Conservation (phyloP, 176 grass and related monocot species). For the Zea luxurians region DNA sequence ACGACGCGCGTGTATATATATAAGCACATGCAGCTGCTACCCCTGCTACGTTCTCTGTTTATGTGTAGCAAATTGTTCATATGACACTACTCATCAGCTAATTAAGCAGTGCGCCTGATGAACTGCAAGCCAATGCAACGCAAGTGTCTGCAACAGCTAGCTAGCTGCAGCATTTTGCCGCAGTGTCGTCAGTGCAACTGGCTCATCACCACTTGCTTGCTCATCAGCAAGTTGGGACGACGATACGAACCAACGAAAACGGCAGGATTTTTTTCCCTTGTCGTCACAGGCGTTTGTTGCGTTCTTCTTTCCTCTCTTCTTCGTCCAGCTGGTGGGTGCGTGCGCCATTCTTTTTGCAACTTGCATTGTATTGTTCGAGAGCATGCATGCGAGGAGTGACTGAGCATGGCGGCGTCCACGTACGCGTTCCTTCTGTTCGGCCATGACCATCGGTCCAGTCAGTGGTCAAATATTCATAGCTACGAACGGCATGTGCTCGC, state of each 20-base stretch:
- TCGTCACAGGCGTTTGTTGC: neutral
- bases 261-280: neutral
- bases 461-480: slow-evolving; percentile 29
- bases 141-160: neutral
- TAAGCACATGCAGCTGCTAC: neutral
- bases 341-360: neutral
- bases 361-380: neutral
- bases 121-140: too few relatives aligned
- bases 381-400: neutral
- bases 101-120: too few relatives aligned
- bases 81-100: too few relatives aligned
- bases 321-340: neutral
- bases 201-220: neutral
- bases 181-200: neutral
- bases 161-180: neutral
- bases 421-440: slow-evolving; percentile 15
- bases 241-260: neutral
- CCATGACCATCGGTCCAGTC: slow-evolving; percentile 19
- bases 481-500: slow-evolving; percentile 8
- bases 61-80: too few relatives aligned
- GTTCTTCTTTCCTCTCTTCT: slow-evolving; percentile 14
- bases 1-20: too few relatives aligned
- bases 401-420: slow-evolving; percentile 12
- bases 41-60: neutral
- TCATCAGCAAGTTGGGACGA: neutral